Percentiles rank a stretch among this genome's conserved stretches.
Evolutionary conservation across 2,329 filamentous ascomycete species (phyloP).

Genomic region (Sporothrix inflata): DNA sequence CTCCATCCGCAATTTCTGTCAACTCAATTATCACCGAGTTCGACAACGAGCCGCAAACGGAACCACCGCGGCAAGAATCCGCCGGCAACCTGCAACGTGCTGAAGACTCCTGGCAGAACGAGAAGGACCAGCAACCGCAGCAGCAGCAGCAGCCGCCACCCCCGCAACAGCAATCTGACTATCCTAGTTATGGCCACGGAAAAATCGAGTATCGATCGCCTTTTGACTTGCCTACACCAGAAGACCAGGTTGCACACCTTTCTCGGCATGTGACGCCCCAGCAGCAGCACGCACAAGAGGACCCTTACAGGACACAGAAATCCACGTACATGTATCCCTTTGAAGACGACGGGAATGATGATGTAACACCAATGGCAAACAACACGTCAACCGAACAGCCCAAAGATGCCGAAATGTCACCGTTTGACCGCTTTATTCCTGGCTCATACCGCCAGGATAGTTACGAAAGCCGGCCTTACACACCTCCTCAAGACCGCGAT

Average conservation of each 20-base stretch:
- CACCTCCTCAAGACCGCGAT: slow-evolving; percentile 23
- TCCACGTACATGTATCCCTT: slow-evolving; percentile 57
- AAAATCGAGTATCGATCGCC: slow-evolving; percentile 34
- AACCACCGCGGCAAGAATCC: slow-evolving; percentile 47
- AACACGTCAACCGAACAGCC: neutral
- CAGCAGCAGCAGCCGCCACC: neutral
- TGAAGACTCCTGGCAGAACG: neutral
- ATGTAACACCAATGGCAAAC: slow-evolving; percentile 13
- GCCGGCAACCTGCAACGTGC: neutral
- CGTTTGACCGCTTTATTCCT: slow-evolving; percentile 28
- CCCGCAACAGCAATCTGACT: neutral
- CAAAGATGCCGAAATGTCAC: neutral
- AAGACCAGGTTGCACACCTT: slow-evolving; percentile 12
- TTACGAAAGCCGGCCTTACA: slow-evolving; percentile 27
- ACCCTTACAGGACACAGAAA: slow-evolving; percentile 36
- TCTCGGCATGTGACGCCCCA: neutral
- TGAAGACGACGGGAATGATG: slow-evolving; percentile 45
- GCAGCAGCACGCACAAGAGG: neutral
- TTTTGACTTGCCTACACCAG: slow-evolving; percentile 30
- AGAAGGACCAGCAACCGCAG: neutral
- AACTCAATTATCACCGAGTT: slow-evolving; percentile 70
- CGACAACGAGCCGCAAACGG: slow-evolving; percentile 71
- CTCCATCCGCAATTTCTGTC: slow-evolving; percentile 62
- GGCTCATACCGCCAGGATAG: slow-evolving; percentile 30
- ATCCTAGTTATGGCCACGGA: slow-evolving; percentile 2